Conservation (phyloP, 768 basidiomycete genomes). For the Holtermanniella nyarrowii region DNA sequence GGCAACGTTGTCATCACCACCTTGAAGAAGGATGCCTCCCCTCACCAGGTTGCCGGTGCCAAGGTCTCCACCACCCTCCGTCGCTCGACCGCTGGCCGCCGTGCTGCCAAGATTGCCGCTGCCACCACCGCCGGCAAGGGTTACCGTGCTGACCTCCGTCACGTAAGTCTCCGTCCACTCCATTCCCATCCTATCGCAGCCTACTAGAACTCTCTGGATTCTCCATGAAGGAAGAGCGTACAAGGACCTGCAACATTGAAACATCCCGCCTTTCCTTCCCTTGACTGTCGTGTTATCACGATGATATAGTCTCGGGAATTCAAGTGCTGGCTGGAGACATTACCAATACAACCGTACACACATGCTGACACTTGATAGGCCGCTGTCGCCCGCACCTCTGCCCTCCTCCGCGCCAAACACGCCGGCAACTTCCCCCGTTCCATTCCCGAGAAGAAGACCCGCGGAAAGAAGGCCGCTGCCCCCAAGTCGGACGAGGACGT, state of each 20-base stretch:
- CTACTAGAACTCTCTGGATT: conserved; percentile 34
- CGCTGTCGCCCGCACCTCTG: conserved; percentile 37
- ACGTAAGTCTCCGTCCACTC: conserved; percentile 21
- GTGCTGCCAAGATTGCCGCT: conserved; percentile 40
- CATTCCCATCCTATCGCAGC: conserved; percentile 12
- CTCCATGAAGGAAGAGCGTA: conserved; percentile 35
- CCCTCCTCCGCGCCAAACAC: conserved; percentile 20
- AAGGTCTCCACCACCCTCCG: conserved; percentile 27
- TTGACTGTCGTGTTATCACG: conserved; percentile 2
- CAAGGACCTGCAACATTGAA: conserved; percentile 22
- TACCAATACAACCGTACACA: background rate
- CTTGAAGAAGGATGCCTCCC: conserved; percentile 35
- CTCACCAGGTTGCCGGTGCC: conserved; percentile 33
- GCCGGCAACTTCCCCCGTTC: conserved; percentile 28
- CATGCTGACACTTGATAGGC: conserved; percentile 13
- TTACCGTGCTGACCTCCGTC: conserved; percentile 40
- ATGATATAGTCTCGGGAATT: conserved; percentile 1
- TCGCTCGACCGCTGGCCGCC: conserved; percentile 29
- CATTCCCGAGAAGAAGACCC: conserved; percentile 16
- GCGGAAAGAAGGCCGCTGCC: conserved; percentile 21
- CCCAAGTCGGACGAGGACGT: conserved; percentile 29
- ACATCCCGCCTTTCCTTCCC: conserved; percentile 5
- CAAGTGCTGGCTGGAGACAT: conserved; percentile 20
- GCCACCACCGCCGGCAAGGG: conserved; percentile 39
- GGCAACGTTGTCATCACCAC: conserved; percentile 34